These are phyloP conservation scores for Magnolia sinica DNA, from an alignment of 164 flowering plant genomes.

Conservation along the genomic window DNA sequence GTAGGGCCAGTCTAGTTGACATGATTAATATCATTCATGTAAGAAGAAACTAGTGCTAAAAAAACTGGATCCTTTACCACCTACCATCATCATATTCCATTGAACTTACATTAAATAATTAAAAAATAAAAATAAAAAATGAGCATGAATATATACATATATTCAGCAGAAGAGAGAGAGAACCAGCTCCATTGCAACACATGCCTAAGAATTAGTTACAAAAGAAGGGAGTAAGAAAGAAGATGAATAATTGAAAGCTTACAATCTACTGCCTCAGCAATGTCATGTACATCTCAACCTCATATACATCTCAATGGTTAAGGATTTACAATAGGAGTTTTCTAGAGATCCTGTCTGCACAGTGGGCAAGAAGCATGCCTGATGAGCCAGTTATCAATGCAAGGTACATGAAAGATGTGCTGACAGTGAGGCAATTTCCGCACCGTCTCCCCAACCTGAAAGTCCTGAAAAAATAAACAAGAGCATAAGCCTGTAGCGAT, in stretches of 20 bases:
- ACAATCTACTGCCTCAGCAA: background rate
- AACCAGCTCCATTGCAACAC: too few relatives aligned
- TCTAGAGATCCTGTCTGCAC: constrained; percentile 79
- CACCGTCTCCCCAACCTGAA: constrained; percentile 71
- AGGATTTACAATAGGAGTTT: constrained; percentile 15
- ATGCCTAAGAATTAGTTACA: too few relatives aligned
- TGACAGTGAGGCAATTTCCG: constrained; percentile 77
- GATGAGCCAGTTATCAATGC: constrained; percentile 89
- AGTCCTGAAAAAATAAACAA: constrained; percentile 45
- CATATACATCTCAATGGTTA: constrained; percentile 5
- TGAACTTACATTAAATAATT: too few relatives aligned
- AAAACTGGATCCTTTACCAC: too few relatives aligned
- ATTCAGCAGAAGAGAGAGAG: too few relatives aligned
- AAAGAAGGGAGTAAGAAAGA: too few relatives aligned
- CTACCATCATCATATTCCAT: too few relatives aligned
- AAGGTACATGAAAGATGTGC: constrained; percentile 84
- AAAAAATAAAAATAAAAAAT: too few relatives aligned
- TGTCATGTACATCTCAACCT: constrained; percentile 7
- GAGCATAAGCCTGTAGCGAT: background rate
- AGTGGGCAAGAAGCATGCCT: constrained; percentile 86
- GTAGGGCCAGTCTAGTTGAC: too few relatives aligned
- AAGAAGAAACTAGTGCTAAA: too few relatives aligned
- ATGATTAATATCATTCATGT: too few relatives aligned
- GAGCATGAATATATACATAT: too few relatives aligned
- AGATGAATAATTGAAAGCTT: background rate